Evolutionary conservation across 345 rosid species (phyloP), one percentile per base, ranked within the genome.

Genomic region (Streptanthus diversifolius): DNA sequence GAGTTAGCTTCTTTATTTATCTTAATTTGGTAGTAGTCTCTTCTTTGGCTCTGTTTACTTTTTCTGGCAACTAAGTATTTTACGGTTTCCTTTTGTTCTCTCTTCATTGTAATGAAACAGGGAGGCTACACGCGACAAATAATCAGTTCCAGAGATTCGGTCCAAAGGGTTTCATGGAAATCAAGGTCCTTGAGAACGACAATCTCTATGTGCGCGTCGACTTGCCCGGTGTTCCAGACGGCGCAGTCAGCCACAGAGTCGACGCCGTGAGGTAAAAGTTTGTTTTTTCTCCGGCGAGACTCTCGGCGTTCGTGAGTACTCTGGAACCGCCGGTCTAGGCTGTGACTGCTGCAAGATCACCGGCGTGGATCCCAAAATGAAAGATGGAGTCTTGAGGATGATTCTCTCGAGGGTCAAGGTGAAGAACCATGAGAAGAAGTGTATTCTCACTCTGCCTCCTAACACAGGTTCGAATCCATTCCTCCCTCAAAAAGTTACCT

Each of bases 281-380:
- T 3, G 74, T 61, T 35, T 75, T 54, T 51, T 75, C 70, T 68
- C 56, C 49, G 73, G 75, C 5, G 61, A 66, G 1, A 35, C 71
- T 5, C 41, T 22, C 19, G 2, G 6, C 12, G 29, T 8, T 0
- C 52, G 66, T 25, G 66, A 64, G 19, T 64, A 66, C 59, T 57
- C 66, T 0, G 77, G 77, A 33, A 5, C 33, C 5, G 66, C 72
- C 3, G 77, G 77, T 45, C 5, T 73, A 0, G 57, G 41, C 19
- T 73, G 77, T 33, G 63, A 72, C 70, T 72, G 77, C 33, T 74
- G 77, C 58, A 51, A 73, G 64, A 73, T 73, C 47, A 73, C 77
- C 0, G 33, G 19, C 3, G 70, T 72, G 2, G 51, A 72, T 21
- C 49, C 66, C 10, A 44, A 33, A 5, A 56, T 66, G 72, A 65